Base-by-base conservation (phyloP, 1,284 basidiomycete genomes). In the Pseudozyma pruni region DNA sequence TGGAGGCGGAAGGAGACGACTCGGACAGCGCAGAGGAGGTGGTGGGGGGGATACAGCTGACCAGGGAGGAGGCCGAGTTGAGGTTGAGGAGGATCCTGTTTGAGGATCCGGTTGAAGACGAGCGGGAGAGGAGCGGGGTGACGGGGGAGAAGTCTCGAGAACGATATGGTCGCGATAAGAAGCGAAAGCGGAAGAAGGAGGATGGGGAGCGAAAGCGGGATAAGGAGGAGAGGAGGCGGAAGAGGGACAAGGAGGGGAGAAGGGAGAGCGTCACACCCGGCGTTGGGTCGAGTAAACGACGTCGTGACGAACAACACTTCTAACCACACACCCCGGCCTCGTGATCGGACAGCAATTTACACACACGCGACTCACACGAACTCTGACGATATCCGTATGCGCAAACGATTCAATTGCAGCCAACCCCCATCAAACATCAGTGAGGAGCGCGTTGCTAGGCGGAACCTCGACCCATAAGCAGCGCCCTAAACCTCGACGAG, bases 31-130 rank as follows among this genome's bases (percentile, higher is more conserved):
- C 14, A 6, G 46, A 16, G 13, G 43, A 11, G 2, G n/a, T 25
- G 44, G 25, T 39, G 10, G 44, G 27, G 4, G 47, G 33, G 3
- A 23, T 60, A 0, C 45, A 60, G 35, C 19, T 61, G 32, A 61
- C 59, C n/a, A n/a, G 41, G 17, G 59, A 51, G 14, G 59, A 62
- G n/a, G 59, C 59, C 1, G 59, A 62, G 27, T 1, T 10, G 13
- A 14, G 59, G 29, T 27, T 62, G 25, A 4, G 59, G n/a, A 6
- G 48, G 37, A 56, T 62, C n/a, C 9, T 62, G 32, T 62, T 62
- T 44, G 44, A 55, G 14, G 46, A 41, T 23, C 22, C n/a, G 17
- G 31, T 32, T 16, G 51, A 34, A 17, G 35, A 11, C 5, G 35
- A 54, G 8, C 11, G 37, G 19, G n/a, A n/a, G 11, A 32, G 29